Base-by-base conservation (phyloP, 1,284 basidiomycete genomes). In the Peniophora sp. region DNA sequence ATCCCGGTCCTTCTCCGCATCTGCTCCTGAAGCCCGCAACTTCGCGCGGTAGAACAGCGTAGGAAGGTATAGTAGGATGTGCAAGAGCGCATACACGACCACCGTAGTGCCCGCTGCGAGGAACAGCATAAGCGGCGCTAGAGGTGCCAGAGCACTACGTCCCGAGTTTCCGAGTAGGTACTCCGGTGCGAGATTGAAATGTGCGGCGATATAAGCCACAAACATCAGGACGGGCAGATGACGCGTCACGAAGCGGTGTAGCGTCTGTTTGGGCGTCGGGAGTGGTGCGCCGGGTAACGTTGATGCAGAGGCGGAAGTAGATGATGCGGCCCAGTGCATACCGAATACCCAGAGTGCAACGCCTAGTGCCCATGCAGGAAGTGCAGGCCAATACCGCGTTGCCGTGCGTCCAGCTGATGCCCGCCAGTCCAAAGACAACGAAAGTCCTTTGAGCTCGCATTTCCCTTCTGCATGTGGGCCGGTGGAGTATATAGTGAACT, bases 331-430 rank as follows among this genome's bases (percentile, higher is more conserved):
- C 16, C 16, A 20, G 19, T 20, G 38, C 19, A 41, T 20, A n/a
- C 16, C 38, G 8, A 41, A 20, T 16, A 17, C 5, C 38, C n/a
- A 20, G 19, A n/a, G 38, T 16, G 38, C 38, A n/a, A 41, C 38
- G n/a, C 83, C 90, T 1, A 85, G 65, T 0, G 79, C 69, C 89
- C 91, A 95, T 23, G 77, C 76, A 1, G 85, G 64, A 0, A 85
- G 60, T 1, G 81, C 82, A 27, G 79, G 82, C 48, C 84, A 78
- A 64, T 90, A 92, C n/a, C 92, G 73, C 11, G 80, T 69, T 2
- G 81, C 78, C n/a, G 78, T 77, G 47, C 89, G 75, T 3, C 88
- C 88, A 9, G 87, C 53, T 1, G 81, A 85, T n/a, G 77, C 72
- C 62, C 72, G 70, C 78, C 81, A 83, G 61, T 92, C 85, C 3